Conservation (phyloP, 176 grass and related monocot species). For the maize (Zea mays) region Zm-B73-REFERENCE-NAM-5.0 NC_050099.1:39065501-39066000, state of each 20-base stretch:
- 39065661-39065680: neutral
- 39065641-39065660: neutral
- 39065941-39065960: neutral
- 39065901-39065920: neutral
- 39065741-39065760: neutral
- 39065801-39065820: neutral
- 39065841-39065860: neutral
- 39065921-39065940: neutral
- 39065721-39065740: slow-evolving; percentile 9
- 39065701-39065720: neutral
- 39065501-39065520: too few relatives aligned
- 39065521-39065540: neutral
- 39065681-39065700: neutral
- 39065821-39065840: neutral
- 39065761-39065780: neutral
- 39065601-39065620: neutral
- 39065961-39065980: neutral
- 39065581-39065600: neutral
- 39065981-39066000: neutral
- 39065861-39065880: neutral
- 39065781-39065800: neutral
- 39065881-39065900: neutral
- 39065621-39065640: neutral
- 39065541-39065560: neutral
- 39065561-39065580: too few relatives aligned